Evolutionary conservation across 2,329 filamentous ascomycete genomes (phyloP), one percentile per base, ranked within the genome.

Genomic region (Cladosporium sp.): DNA sequence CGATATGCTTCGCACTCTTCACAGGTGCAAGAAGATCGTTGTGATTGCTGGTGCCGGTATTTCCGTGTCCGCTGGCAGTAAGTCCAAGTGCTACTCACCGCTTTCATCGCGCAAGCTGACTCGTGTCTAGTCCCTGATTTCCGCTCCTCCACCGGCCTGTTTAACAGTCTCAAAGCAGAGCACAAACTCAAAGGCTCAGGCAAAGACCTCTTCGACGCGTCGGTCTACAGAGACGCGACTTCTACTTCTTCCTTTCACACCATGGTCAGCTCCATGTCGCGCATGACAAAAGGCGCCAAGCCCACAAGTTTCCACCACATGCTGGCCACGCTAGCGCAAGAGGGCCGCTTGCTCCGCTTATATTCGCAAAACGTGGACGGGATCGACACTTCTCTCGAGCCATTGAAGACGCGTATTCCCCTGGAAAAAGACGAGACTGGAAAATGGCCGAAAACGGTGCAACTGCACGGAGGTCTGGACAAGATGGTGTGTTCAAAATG

Each of bases 401-500:
- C 92, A 2, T 75, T 99, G 7, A 78, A 80, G 20, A 97, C 93
- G 0, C 79, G 80, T 45, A 84, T 96, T 1, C 93, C 93, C 1
- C 76, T 99, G 11, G 85, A 85, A 54, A 77, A 81, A 57, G 61
- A 64, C 17, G 57, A 58, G 8, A 95, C 93, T 66, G 90, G 84
- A 0, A 91, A 91, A 13, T 99, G 93, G 93, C 93, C 93, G 2
- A 84, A 83, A 58, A 95, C 93, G 1, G 83, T 99, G 54, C 93
- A 97, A 68, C 79, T 99, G 7, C 93, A 99, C 61, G 93, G 93
- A 32, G 91, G 92, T 15, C 78, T 99, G 30, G 85, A 90, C 62
- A 93, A 96, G 68, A 97, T 97, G 92, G 87, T 95, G 13, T 99
- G 93, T 70, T 89, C 89, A 39, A 97, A 97, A 68, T 99, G 93